Evolutionary conservation across 345 rosid genomes (phyloP).

Genomic region (Aquilaria malaccensis): DNA sequence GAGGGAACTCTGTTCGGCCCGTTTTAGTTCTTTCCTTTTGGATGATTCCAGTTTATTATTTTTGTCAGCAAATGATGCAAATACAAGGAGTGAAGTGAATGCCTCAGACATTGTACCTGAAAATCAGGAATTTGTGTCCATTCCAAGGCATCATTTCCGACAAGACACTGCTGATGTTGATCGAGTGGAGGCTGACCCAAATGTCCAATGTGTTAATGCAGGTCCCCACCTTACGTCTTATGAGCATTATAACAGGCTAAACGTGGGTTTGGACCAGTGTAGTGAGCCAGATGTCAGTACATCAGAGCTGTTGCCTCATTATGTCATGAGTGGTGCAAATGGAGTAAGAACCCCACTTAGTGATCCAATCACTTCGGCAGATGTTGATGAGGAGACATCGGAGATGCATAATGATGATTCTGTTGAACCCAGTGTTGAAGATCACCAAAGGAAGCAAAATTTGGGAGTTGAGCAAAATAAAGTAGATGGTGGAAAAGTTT

Average conservation of each 20-base stretch:
- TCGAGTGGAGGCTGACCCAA: constrained; percentile 26
- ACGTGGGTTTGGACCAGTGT: constrained; percentile 65
- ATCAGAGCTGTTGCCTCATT: constrained; percentile 63
- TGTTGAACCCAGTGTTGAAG: constrained; percentile 26
- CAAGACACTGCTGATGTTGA: constrained; percentile 25
- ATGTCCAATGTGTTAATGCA: constrained; percentile 14
- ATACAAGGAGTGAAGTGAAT: constrained; percentile 29
- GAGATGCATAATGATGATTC: constrained; percentile 43
- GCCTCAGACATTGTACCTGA: constrained; percentile 25
- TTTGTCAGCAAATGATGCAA: constrained; percentile 41
- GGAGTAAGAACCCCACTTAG: constrained; percentile 45
- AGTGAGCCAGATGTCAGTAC: constrained; percentile 90
- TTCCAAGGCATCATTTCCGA: constrained; percentile 32
- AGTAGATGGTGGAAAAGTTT: constrained; percentile 10
- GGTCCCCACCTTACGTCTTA: constrained; percentile 20
- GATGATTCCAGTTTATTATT: constrained; percentile 47
- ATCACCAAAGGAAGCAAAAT: constrained; percentile 24
- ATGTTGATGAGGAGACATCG: constrained; percentile 54
- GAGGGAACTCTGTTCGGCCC: constrained; percentile 73
- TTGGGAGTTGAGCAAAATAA: constrained; percentile 23
- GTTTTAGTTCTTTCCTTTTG: constrained; percentile 52
- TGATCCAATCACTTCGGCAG: constrained; percentile 44
- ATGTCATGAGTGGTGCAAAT: constrained; percentile 34
- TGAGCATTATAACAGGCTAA: constrained; percentile 36
- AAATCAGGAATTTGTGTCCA: constrained; percentile 36